These are phyloP conservation scores for Cladophialophora bantiana DNA, from an alignment of 2,329 filamentous ascomycete species.

Conservation along the genomic window DNA sequence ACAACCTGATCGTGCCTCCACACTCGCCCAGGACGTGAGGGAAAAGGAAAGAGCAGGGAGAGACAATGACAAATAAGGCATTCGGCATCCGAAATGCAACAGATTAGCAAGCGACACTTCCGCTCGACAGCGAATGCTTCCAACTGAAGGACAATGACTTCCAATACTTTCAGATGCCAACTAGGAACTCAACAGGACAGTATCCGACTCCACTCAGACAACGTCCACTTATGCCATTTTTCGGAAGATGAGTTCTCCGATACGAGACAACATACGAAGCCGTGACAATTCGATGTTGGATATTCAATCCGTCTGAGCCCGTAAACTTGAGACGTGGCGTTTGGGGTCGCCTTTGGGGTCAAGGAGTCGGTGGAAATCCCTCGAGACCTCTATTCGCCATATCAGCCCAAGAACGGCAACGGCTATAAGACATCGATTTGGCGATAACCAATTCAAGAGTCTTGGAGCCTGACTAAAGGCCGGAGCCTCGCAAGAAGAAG, in stretches of 20 bases:
- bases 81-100: neutral
- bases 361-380: neutral
- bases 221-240: neutral
- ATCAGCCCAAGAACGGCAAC: neutral
- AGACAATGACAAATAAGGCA: neutral
- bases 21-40: slow-evolving; percentile 28
- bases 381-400: neutral
- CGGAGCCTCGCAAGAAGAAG: neutral
- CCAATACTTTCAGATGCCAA: neutral
- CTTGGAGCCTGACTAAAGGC: neutral
- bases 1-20: slow-evolving; percentile 34
- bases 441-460: neutral
- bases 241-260: neutral
- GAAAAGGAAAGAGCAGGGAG: neutral
- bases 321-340: neutral
- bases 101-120: neutral
- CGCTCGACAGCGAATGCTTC: neutral
- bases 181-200: neutral
- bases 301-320: neutral
- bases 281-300: neutral
- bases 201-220: neutral
- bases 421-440: neutral
- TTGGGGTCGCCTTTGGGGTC: neutral
- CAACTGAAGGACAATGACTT: neutral
- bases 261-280: neutral